These are phyloP conservation scores for Trametes maxima DNA, from an alignment of 768 basidiomycete genomes.

Conservation along the genomic window DNA sequence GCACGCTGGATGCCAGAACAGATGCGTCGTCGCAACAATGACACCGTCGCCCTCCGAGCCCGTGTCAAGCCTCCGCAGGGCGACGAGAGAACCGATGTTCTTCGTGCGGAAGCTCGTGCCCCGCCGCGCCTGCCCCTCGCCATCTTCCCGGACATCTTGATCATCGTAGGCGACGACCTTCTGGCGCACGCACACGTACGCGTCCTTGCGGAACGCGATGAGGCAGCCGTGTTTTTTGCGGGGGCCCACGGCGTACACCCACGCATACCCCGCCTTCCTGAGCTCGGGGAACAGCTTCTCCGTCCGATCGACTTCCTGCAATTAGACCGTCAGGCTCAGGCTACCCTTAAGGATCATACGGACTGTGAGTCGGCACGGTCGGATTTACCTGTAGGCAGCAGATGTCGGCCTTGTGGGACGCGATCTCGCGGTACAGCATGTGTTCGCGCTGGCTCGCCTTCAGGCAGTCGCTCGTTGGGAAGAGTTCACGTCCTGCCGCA, in stretches of 20 bases:
- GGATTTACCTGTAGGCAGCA: slow-evolving; percentile 78
- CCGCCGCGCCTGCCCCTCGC: slow-evolving; percentile 38
- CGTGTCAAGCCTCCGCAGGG: slow-evolving; percentile 50
- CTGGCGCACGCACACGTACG: slow-evolving; percentile 50
- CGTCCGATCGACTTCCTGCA: slow-evolving; percentile 85
- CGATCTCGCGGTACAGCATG: slow-evolving; percentile 79
- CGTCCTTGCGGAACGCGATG: slow-evolving; percentile 64
- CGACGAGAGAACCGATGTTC: slow-evolving; percentile 80
- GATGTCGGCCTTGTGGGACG: slow-evolving; percentile 73
- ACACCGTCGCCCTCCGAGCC: slow-evolving; percentile 52
- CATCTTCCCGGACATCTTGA: slow-evolving; percentile 49
- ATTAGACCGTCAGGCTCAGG: background rate
- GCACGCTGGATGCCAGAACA: slow-evolving; percentile 94
- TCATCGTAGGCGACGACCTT: slow-evolving; percentile 71
- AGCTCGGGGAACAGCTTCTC: slow-evolving; percentile 72
- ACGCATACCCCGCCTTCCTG: slow-evolving; percentile 61
- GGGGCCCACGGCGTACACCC: slow-evolving; percentile 69
- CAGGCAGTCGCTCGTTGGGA: slow-evolving; percentile 84
- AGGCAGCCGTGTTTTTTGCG: slow-evolving; percentile 86
- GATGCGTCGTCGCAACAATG: slow-evolving; percentile 85
- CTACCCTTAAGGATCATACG: too few relatives aligned
- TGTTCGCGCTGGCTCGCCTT: slow-evolving; percentile 72
- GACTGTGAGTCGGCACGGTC: slow-evolving; percentile 2
- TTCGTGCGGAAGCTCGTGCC: slow-evolving; percentile 71
- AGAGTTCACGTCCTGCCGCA: slow-evolving; percentile 69